Percentiles rank a stretch among this genome's conserved stretches.
These are phyloP conservation scores for Aspergillus steynii DNA, from an alignment of 495 filamentous ascomycete genomes.

Conservation along the genomic window DNA sequence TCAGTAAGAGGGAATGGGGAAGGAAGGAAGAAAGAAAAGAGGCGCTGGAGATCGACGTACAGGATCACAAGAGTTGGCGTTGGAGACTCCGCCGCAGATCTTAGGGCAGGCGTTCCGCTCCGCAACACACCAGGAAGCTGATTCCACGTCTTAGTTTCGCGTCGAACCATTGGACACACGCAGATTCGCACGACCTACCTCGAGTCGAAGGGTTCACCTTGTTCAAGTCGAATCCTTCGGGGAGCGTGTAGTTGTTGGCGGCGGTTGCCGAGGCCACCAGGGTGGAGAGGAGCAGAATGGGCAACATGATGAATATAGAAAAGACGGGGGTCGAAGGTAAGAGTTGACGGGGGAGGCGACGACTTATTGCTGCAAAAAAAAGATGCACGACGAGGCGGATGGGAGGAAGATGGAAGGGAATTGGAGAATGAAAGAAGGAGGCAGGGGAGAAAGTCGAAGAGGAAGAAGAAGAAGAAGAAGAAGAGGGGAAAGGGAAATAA, in stretches of 20 bases:
- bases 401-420: constrained; percentile 17
- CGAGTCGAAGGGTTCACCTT: constrained; percentile 26
- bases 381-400: constrained; percentile 9
- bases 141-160: constrained; percentile 3
- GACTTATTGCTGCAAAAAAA: not conserved
- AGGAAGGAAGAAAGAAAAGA: constrained; percentile 13
- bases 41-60: constrained; percentile 33
- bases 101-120: constrained; percentile 48
- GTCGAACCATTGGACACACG: not conserved
- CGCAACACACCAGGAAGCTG: constrained; percentile 47
- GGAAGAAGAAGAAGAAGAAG: constrained; percentile 23
- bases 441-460: constrained; percentile 13
- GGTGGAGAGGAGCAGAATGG: constrained; percentile 35
- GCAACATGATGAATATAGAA: constrained; percentile 30
- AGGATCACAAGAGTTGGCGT: constrained; percentile 42
- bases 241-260: constrained; percentile 36
- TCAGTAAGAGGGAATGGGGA: not conserved
- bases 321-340: constrained; percentile 4
- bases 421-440: constrained; percentile 8
- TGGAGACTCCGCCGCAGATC: constrained; percentile 44
- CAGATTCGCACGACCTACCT: constrained; percentile 22
- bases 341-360: constrained; percentile 2
- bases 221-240: constrained; percentile 40
- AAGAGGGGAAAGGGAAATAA: constrained; percentile 23
- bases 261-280: constrained; percentile 32